Conservation (phyloP, 441 rosid genomes). For the Iberis amara region DNA sequence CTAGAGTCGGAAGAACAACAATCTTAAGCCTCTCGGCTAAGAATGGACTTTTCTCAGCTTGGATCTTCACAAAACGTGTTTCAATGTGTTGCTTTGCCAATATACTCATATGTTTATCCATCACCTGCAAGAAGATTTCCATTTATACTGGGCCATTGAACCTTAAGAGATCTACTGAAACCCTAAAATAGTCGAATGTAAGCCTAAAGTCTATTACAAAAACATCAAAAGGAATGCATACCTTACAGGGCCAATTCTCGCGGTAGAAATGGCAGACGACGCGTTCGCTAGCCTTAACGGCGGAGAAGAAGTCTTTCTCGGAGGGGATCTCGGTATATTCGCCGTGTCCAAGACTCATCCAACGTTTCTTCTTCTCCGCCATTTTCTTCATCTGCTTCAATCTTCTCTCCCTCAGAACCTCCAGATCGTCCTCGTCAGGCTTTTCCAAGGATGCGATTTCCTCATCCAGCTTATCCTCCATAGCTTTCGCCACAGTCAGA, state of each 20-base stretch:
- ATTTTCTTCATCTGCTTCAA: slow-evolving; percentile 83
- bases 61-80: slow-evolving; percentile 82
- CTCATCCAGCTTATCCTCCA: slow-evolving; percentile 79
- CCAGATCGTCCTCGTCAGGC: slow-evolving; percentile 73
- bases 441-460: slow-evolving; percentile 73
- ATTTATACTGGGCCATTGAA: not conserved
- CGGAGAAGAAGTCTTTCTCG: slow-evolving; percentile 81
- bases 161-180: not conserved
- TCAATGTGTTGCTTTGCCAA: slow-evolving; percentile 86
- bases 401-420: slow-evolving; percentile 67
- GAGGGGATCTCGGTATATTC: slow-evolving; percentile 72
- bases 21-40: slow-evolving; percentile 88
- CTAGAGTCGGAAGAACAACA: slow-evolving; percentile 84
- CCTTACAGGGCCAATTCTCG: slow-evolving; percentile 98
- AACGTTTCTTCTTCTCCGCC: slow-evolving; percentile 86
- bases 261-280: slow-evolving; percentile 92
- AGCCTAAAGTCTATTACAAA: not conserved
- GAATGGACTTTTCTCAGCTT: slow-evolving; percentile 97
- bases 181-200: too few relatives aligned
- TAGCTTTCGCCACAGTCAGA: slow-evolving; percentile 78
- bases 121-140: slow-evolving; percentile 45
- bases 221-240: not conserved
- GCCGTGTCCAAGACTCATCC: slow-evolving; percentile 89
- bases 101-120: slow-evolving; percentile 79
- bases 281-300: slow-evolving; percentile 84